Base-by-base conservation (phyloP, 352 stramenopile genomes). In the Hyaloperonospora brassicae region DNA sequence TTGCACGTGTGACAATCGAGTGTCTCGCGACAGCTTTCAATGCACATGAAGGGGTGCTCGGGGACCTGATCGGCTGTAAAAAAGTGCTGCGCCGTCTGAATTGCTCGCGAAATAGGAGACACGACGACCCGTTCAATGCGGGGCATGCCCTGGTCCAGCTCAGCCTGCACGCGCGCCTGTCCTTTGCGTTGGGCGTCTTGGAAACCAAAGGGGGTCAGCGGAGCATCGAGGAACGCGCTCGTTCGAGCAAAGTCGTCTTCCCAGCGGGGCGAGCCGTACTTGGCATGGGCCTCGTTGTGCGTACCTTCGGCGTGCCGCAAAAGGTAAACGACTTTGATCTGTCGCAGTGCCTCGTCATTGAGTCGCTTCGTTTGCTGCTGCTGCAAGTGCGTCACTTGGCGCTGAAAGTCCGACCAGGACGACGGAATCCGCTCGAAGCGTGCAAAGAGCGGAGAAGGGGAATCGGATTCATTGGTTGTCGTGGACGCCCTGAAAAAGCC, bases 261-360 rank as follows among this genome's bases (percentile, higher is more conserved):
- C 81, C 81, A 91, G 2, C 63, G 62, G 44, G 70, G 68, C 1
- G 68, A 79, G 22, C 81, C 81, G 34, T 77, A 70, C 52, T 83
- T 78, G 7, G 57, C 30, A 57, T 89, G 72, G 6, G 76, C 74
- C 14, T 73, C 76, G 52, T 91, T 91, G 67, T 91, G 81, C 7
- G 62, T 76, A 14, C 79, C 81, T 52, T 91, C 73, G 13, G 79
- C 81, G 44, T 92, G 81, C 13, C 79, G 81, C 50, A 92, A 53
- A 40, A 89, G 73, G 61, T 89, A 89, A 11, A 92, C 59, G 39
- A 89, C 78, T 57, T 92, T 92, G 50, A 86, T 55, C 25, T 77
- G 55, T 48, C 52, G 48, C 5, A 34, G 17, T 0, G 31, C 46
- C 7, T 22, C 47, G 6, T 68, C 57, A 11, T 17, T 0, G 17